Base-by-base conservation (phyloP, 2,329 filamentous ascomycete genomes). In the Plectosphaerella cucumerina region DNA sequence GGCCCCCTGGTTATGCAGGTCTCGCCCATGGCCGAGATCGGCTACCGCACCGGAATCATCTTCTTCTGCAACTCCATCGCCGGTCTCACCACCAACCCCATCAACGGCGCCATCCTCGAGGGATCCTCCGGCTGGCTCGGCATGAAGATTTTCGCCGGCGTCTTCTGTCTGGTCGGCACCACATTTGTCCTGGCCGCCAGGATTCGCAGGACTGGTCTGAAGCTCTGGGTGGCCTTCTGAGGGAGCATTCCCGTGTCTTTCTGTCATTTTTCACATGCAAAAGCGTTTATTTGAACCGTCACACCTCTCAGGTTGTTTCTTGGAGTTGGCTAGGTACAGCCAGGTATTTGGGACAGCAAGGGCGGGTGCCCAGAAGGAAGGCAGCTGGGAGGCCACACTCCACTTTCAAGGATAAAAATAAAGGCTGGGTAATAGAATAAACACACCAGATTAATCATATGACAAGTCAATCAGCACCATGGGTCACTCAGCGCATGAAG, bases 31-130 rank as follows among this genome's bases (percentile, higher is more conserved):
- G 65, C 70, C 2, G 72, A 81, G 58, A 76, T 84, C 9, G 82
- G 81, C 2, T 72, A 78, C 11, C 70, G 80, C 1, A 65, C 56
- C 4, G 70, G 70, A 2, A 59, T 70, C 1, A 56, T 66, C 5
- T 85, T 84, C 59, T 74, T 76, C 3, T 62, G 80, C n/a, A 69
- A 77, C 15, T 74, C 77, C 2, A 65, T 87, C 34, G 76, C 76
- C 0, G 81, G 80, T 3, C 65, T 87, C 15, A 75, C 77, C 2
- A 77, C 80, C 0, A 79, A 72, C 50, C 82, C 82, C 0, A 82
- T 85, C 55, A 77, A 70, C 1, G 81, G 81, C 0, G 72, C 73
- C 1, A 70, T 72, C 44, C 47, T 71, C 2, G 56, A 63, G 0
- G 53, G 44, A 1, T 53, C 60, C 0, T 52, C 60, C 5, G 63